These are phyloP conservation scores for Neonectria ditissima DNA, from an alignment of 2,329 filamentous ascomycete genomes.

Conservation along the genomic window DNA sequence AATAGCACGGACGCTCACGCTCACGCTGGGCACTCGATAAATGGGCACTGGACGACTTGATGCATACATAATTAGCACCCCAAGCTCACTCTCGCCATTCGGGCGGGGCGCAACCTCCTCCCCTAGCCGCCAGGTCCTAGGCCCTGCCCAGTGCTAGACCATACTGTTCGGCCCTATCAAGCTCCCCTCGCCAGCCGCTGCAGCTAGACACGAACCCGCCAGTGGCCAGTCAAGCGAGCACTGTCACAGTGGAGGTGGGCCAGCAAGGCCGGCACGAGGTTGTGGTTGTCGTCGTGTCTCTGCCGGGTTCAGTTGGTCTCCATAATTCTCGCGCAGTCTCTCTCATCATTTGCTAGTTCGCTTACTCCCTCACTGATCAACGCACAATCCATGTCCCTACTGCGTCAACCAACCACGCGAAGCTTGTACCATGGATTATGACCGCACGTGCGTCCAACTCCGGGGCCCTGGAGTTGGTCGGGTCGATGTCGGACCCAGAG, in stretches of 20 bases:
- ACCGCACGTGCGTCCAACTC: conserved; percentile 20
- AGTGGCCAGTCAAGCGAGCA: conserved; percentile 26
- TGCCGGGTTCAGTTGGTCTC: conserved; percentile 12
- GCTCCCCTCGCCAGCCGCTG: conserved; percentile 19
- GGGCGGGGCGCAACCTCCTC: conserved; percentile 8
- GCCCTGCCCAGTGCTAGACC: conserved; percentile 9
- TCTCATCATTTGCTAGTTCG: conserved; percentile 10
- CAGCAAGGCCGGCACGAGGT: conserved; percentile 13
- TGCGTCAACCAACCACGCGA: conserved; percentile 13
- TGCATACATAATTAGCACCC: conserved; percentile 15
- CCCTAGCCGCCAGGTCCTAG: conserved; percentile 6
- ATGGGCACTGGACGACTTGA: not conserved
- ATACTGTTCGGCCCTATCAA: conserved; percentile 6
- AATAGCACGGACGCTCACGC: conserved; percentile 38
- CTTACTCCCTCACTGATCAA: conserved; percentile 17
- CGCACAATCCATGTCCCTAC: conserved; percentile 10
- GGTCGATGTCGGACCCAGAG: conserved; percentile 38
- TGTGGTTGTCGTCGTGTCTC: conserved; percentile 5
- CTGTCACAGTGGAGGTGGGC: conserved; percentile 16
- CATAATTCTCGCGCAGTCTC: not conserved
- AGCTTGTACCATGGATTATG: conserved; percentile 14
- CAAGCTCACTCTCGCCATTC: conserved; percentile 6
- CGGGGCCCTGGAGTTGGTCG: conserved; percentile 25
- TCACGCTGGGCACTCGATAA: not conserved
- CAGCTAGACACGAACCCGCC: conserved; percentile 2